These are phyloP conservation scores for Moniliella sp. DNA, from an alignment of 1,284 basidiomycete species.

Conservation along the genomic window DNA sequence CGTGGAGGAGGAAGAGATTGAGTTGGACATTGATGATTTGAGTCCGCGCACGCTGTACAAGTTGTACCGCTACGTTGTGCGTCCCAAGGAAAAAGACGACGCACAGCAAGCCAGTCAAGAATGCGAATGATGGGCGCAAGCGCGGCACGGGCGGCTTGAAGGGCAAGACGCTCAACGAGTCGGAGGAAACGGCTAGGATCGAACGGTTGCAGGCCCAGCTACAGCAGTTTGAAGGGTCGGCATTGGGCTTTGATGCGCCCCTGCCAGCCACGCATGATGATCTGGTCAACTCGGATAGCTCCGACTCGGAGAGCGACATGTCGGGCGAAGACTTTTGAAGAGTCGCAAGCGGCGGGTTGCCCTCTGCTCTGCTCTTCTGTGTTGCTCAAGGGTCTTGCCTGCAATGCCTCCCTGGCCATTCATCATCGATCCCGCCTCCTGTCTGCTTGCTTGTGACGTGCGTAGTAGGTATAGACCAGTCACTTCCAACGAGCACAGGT, in stretches of 20 bases:
- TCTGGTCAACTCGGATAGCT: slow-evolving; percentile 24
- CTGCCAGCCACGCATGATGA: slow-evolving; percentile 21
- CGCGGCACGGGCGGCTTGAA: slow-evolving; percentile 29
- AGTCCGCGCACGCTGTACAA: slow-evolving; percentile 29
- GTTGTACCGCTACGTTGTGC: slow-evolving; percentile 31
- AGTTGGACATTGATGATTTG: slow-evolving; percentile 32
- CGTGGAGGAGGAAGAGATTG: slow-evolving; percentile 31
- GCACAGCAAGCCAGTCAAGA: not conserved
- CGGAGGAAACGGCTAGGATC: slow-evolving; percentile 28
- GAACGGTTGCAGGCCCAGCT: slow-evolving; percentile 27
- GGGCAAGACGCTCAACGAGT: slow-evolving; percentile 31
- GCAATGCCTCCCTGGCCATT: too few relatives aligned
- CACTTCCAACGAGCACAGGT: too few relatives aligned
- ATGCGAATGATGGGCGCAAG: slow-evolving; percentile 21
- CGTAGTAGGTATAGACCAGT: too few relatives aligned
- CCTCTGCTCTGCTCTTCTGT: too few relatives aligned
- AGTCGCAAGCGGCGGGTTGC: too few relatives aligned
- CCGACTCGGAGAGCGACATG: slow-evolving; percentile 18
- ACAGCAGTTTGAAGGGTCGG: slow-evolving; percentile 16
- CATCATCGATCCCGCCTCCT: too few relatives aligned
- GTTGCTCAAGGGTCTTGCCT: too few relatives aligned
- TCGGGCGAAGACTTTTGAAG: too few relatives aligned
- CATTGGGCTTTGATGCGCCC: slow-evolving; percentile 2
- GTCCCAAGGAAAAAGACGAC: slow-evolving; percentile 6
- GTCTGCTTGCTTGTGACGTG: too few relatives aligned